Evolutionary conservation across 1,284 basidiomycete species (phyloP), one percentile per base, ranked within the genome.

Genomic region (Boletus albobrunnescens): DNA sequence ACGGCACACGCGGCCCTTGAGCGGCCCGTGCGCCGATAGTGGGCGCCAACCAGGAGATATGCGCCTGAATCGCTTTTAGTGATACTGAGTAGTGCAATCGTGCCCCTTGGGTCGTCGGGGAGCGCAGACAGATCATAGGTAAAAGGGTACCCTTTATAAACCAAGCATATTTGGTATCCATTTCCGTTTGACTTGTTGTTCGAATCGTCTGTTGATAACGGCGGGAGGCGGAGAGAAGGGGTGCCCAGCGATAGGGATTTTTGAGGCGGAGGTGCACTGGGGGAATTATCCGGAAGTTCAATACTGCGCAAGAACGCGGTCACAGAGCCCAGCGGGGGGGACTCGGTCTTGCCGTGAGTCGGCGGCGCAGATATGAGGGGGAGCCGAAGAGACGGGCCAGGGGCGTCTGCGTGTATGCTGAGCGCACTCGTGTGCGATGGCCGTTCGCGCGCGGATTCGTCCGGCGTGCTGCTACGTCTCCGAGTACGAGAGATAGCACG

Each of bases 1-100:
- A 64, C 54, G 32, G 57, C 40, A 37, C 64, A 46, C 12, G 62
- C 62, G 42, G 62, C 62, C 44, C 51, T 55, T 45, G 62, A 46
- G 22, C 65, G 65, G 41, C 59, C 64, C 41, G 62, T 64, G 36
- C 65, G 63, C 46, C 62, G 59, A 51, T 64, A 64, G 51, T 65
- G 65, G 27, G 65, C 62, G 13, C 56, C 53, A 24, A 67, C 49
- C 27, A 67, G 33, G 43, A 64, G 27, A 51, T 67, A 64, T 45
- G 63, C 49, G 32, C 62, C 65, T 12, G 62, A 64, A 51, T 65
- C 65, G 16, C 62, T 64, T 24, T 60, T 41, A 39, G 65, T 64
- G 31, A 52, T 44, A 27, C 36, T 48, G 32, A 64, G 63, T 32
- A 64, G 44, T 7, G 56, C 51, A 30, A 64, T 64, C 30, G 53